Base-by-base conservation (phyloP, 2,329 filamentous ascomycete species). In the Colletotrichum acutatum region DNA sequence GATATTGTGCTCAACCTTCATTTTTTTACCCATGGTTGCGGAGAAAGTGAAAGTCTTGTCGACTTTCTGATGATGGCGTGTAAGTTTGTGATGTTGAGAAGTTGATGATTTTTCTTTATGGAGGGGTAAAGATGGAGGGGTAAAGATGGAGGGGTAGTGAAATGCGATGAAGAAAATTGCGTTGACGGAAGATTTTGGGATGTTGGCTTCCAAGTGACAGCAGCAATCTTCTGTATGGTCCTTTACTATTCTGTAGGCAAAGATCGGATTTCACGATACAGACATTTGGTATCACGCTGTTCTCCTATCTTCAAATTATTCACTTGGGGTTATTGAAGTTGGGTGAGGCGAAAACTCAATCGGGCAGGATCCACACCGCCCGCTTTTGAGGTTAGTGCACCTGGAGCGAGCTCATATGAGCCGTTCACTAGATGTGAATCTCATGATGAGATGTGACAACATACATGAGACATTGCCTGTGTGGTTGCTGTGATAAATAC, bases 281-380 rank as follows among this genome's bases (percentile, higher is more conserved):
- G 22, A 5, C 12, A 16, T 68, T 63, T 6, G 58, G 26, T 8
- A 49, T 49, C 22, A 42, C 28, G 54, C 28, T 34, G 26, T 26
- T 49, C 34, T 30, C 22, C 22, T 65, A 53, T 65, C 46, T 56
- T 37, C n/a, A 22, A 24, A 28, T 28, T 26, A 22, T 28, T 22
- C 1, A 34, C 30, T 7, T 28, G 30, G 22, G 53, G 22, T 16
- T 11, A 66, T 46, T 66, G 71, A 52, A 34, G 30, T 63, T 37
- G 34, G 57, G 32, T 70, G 46, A 70, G 70, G 66, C 71, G 67
- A 73, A 73, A 73, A 73, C 66, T 71, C 71, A 71, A 71, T 66
- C 60, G 49, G 71, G 70, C 53, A 59, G 66, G 66, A 42, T 61
- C 60, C 71, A 73, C 71, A 71, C 61, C 56, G 67, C 67, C 67